phyloP scores from a whole-genome alignment of 345 rosid genomes.

The Pistacia atlantica region DNA sequence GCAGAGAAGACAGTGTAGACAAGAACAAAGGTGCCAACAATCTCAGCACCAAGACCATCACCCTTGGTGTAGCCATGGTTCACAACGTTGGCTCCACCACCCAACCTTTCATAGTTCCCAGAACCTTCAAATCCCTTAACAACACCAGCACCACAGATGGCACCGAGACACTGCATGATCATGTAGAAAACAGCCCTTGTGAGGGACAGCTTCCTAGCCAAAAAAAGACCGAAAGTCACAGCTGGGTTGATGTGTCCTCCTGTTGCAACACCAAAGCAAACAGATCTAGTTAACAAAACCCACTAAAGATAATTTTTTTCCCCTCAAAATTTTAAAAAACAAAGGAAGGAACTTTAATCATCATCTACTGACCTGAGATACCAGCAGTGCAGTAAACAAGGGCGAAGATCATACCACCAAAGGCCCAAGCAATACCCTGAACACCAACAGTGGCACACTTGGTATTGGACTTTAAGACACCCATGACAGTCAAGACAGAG shows the following conservation, averaged over 20 bases:
- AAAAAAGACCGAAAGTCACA: constrained; percentile 61
- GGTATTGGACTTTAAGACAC: constrained; percentile 42
- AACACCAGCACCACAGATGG: constrained; percentile 77
- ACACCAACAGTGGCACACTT: constrained; percentile 58
- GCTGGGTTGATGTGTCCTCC: constrained; percentile 83
- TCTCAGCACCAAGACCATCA: constrained; percentile 74
- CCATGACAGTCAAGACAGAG: constrained; percentile 72
- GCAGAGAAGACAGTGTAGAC: constrained; percentile 81
- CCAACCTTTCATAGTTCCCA: constrained; percentile 21
- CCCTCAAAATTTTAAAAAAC: neutral
- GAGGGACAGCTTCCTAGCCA: constrained; percentile 73
- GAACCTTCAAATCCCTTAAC: constrained; percentile 56
- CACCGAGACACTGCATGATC: constrained; percentile 71
- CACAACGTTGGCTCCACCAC: constrained; percentile 70
- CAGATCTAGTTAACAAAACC: constrained; percentile 17
- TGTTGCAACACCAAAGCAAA: constrained; percentile 19
- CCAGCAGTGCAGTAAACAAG: constrained; percentile 85
- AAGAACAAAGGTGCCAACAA: constrained; percentile 65
- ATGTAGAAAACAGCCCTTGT: constrained; percentile 67
- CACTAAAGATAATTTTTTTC: neutral
- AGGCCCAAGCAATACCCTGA: constrained; percentile 82
- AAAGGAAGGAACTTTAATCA: neutral
- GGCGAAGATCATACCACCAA: constrained; percentile 83
- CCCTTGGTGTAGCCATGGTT: constrained; percentile 67
- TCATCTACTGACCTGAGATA: constrained; percentile 50